A percentile compares a stretch with the other conserved stretches of the same genome.
phyloP scores from a whole-genome alignment of 2,329 filamentous ascomycete species.

The Ascochyta fabae region DNA sequence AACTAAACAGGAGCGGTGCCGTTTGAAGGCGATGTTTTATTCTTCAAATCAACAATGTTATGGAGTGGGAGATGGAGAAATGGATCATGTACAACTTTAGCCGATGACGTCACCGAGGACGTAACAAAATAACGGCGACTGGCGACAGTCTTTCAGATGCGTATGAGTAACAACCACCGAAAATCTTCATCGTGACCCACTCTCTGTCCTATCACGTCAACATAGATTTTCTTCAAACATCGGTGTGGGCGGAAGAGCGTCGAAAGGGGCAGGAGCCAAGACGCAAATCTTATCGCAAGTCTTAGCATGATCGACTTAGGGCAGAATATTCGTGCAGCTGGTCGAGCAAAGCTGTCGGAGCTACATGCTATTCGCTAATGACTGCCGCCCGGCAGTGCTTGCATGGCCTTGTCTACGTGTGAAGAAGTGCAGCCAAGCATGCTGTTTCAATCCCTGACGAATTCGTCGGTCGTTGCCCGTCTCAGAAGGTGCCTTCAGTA shows the following conservation, averaged over 20 bases:
- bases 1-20: too few relatives aligned
- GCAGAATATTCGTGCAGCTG: slow-evolving; percentile 2
- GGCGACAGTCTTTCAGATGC: neutral
- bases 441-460: slow-evolving; percentile 7
- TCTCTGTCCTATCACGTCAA: neutral
- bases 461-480: slow-evolving; percentile 6
- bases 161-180: neutral
- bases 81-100: too few relatives aligned
- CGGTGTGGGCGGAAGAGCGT: slow-evolving; percentile 10
- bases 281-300: slow-evolving; percentile 20
- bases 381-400: slow-evolving; percentile 14
- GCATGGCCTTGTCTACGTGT: neutral
- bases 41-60: too few relatives aligned
- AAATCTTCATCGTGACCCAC: neutral
- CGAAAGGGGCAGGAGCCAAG: slow-evolving; percentile 19
- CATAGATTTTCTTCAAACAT: slow-evolving; percentile 2
- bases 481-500: slow-evolving; percentile 13
- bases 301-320: slow-evolving; percentile 18
- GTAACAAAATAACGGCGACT: too few relatives aligned
- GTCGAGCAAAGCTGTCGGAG: slow-evolving; percentile 1
- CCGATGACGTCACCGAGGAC: too few relatives aligned
- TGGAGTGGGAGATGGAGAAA: too few relatives aligned
- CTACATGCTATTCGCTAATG: slow-evolving; percentile 4
- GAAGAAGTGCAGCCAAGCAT: slow-evolving; percentile 7
- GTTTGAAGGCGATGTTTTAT: too few relatives aligned